These are phyloP conservation scores for Eurotiales sp. DNA, from an alignment of 2,329 filamentous ascomycete genomes.

Conservation along the genomic window DNA sequence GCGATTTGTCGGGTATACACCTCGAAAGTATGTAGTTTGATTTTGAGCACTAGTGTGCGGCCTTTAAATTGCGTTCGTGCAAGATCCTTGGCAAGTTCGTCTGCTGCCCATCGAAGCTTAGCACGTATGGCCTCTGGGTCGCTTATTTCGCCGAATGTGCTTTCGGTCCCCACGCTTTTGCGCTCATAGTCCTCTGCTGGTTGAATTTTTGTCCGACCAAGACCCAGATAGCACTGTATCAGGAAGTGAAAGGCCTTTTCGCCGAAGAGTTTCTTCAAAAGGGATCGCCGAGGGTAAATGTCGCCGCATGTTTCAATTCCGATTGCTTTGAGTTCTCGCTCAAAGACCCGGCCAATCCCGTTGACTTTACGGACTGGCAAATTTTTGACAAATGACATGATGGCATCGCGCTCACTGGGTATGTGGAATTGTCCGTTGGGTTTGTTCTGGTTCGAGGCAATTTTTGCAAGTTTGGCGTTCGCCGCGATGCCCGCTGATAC, in stretches of 20 bases:
- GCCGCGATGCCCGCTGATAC: slow-evolving; percentile 92
- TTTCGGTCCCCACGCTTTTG: slow-evolving; percentile 91
- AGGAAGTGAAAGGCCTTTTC: slow-evolving; percentile 89
- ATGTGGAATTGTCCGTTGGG: slow-evolving; percentile 88
- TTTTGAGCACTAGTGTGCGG: slow-evolving; percentile 83
- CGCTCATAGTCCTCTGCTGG: slow-evolving; percentile 86
- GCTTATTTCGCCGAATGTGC: slow-evolving; percentile 79
- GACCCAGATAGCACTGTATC: slow-evolving; percentile 75
- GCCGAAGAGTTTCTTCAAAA: slow-evolving; percentile 75
- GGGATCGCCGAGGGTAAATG: slow-evolving; percentile 71
- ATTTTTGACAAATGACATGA: slow-evolving; percentile 81
- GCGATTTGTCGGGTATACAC: slow-evolving; percentile 79
- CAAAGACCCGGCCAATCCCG: slow-evolving; percentile 88
- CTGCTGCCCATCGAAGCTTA: slow-evolving; percentile 75
- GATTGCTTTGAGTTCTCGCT: slow-evolving; percentile 82
- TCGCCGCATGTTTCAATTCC: slow-evolving; percentile 87
- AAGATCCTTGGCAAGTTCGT: slow-evolving; percentile 84
- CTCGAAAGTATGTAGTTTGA: slow-evolving; percentile 93
- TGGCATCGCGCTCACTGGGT: slow-evolving; percentile 65
- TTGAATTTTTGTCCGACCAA: slow-evolving; percentile 79
- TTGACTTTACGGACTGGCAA: slow-evolving; percentile 89
- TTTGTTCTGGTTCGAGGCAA: slow-evolving; percentile 93
- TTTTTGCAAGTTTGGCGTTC: slow-evolving; percentile 91
- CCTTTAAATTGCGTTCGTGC: slow-evolving; percentile 77
- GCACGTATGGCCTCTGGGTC: slow-evolving; percentile 65